Evolutionary conservation across 441 rosid genomes (phyloP), one percentile per base, ranked within the genome.

Genomic region (Pelargonium myrrhifolium): DNA sequence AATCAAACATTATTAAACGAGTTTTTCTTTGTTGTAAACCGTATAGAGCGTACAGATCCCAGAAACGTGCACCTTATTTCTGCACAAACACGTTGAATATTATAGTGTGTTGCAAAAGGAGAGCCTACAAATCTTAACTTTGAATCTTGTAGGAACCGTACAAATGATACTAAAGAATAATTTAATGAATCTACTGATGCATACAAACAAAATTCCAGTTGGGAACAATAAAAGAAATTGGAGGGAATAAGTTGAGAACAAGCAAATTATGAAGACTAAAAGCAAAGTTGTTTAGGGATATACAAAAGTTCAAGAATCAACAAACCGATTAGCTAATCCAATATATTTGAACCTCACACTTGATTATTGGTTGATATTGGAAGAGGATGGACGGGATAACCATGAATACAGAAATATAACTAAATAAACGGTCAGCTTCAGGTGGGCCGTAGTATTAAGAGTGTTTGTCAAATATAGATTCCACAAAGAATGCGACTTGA

Each of bases 1-100:
- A 59, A 51, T 72, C 11, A 65, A 75, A 62, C 82, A 81, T 80
- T 56, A 67, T 84, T 71, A 64, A 61, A 15, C 26, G 20, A 43
- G 47, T 12, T 28, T 37, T 24, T 47, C 1, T 22, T 42, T 45
- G 6, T 61, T 65, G 53, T 14, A 3, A 56, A 18, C 47, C 17
- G 61, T 5, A 9, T 26, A 61, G 22, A 21, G 63, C 15, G 61
- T 55, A 55, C 17, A 62, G 68, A 64, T 47, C 35, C 18, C n/a
- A 77, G 37, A 22, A 65, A 62, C 18, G 47, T 20, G 56, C 28
- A 55, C 59, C 43, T 63, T 9, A 67, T 62, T 66, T 68, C 79
- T 55, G 64, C 65, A 61, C 10, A 9, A 21, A 24, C 35, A 9
- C 17, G 17, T 17, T 51, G 58, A 20, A 15, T 20, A 51, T 49